Base-by-base conservation (phyloP, 2,329 filamentous ascomycete genomes). In the Diaporthe citriasiana region DNA sequence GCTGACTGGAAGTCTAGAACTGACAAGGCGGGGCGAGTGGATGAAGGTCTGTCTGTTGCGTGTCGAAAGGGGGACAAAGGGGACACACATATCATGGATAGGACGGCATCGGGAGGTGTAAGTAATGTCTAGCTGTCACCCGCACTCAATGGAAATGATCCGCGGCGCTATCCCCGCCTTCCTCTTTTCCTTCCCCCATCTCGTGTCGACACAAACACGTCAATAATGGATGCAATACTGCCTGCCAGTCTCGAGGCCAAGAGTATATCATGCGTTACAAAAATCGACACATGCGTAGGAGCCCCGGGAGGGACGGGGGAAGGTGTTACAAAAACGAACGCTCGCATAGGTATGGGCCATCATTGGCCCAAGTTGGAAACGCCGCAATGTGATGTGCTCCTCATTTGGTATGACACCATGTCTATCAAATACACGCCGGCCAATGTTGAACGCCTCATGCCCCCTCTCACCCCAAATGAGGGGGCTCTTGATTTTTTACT, bases 391-490 rank as follows among this genome's bases (percentile, higher is more conserved):
- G 63, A 68, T 68, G 63, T 68, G 63, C 63, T 68, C n/a, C 45
- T 53, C 22, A 22, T 47, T 30, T 53, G 47, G 33, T 68, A 68
- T 53, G 63, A 68, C 63, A 68, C 63, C 63, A 68, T 53, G 63
- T 53, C 63, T 68, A 68, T 68, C 63, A 53, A 68, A 68, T 53
- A 53, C 63, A 47, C 15, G 33, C 47, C n/a, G 47, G n/a, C 63
- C 63, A 68, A 53, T 68, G 47, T 68, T 27, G 47, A 68, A 68
- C 63, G 63, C 47, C 63, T 68, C n/a, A 68, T n/a, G 33, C 63
- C 33, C 47, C 33, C 19, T 40, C 38, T n/a, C 40, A 45, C 63
- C 47, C 47, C 9, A 15, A 4, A 22, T 68, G 8, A 50, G 22
- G 30, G 63, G 15, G 9, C 35, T 10, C n/a, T 66, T 40, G 8